A percentile compares a stretch with the other conserved stretches of the same genome.
phyloP scores from a whole-genome alignment of 768 basidiomycete genomes.

The Leccinum subgranulosum region DNA sequence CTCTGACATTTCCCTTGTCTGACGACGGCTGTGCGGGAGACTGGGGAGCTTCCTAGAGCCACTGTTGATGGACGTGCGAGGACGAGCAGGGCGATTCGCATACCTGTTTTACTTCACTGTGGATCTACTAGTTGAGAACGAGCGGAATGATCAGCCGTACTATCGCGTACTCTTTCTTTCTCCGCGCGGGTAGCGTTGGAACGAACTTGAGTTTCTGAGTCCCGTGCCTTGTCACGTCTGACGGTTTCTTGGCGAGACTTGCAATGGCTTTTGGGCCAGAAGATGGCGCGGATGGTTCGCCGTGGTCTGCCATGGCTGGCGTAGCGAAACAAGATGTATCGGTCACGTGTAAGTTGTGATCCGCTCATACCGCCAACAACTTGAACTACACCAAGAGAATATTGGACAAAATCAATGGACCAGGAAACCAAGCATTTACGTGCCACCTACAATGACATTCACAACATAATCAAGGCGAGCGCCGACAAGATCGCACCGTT shows the following conservation, averaged over 20 bases:
- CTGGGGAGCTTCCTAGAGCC: slow-evolving; percentile 46
- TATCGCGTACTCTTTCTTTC: slow-evolving; percentile 73
- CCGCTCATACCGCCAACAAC: not conserved
- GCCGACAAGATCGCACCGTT: slow-evolving; percentile 75
- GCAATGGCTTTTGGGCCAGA: slow-evolving; percentile 61
- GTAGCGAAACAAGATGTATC: not conserved
- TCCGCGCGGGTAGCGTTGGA: slow-evolving; percentile 68
- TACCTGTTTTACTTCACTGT: slow-evolving; percentile 66
- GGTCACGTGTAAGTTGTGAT: slow-evolving; percentile 18
- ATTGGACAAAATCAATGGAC: slow-evolving; percentile 18
- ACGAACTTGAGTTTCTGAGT: slow-evolving; percentile 78
- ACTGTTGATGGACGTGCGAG: slow-evolving; percentile 3
- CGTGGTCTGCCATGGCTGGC: slow-evolving; percentile 15
- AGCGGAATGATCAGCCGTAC: not conserved
- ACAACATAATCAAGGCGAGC: slow-evolving; percentile 74
- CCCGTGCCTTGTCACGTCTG: slow-evolving; percentile 71
- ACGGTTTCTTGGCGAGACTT: slow-evolving; percentile 68
- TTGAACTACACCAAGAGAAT: no score
- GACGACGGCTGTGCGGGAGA: slow-evolving; percentile 29
- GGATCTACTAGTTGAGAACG: slow-evolving; percentile 15
- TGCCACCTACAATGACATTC: slow-evolving; percentile 89
- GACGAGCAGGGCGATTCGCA: slow-evolving; percentile 17
- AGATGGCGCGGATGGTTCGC: slow-evolving; percentile 18
- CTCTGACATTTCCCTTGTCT: slow-evolving; percentile 42
- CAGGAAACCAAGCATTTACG: slow-evolving; percentile 57